Evolutionary conservation across 768 basidiomycete genomes (phyloP), one percentile per base, ranked within the genome.

Genomic region (Trametes maxima): DNA sequence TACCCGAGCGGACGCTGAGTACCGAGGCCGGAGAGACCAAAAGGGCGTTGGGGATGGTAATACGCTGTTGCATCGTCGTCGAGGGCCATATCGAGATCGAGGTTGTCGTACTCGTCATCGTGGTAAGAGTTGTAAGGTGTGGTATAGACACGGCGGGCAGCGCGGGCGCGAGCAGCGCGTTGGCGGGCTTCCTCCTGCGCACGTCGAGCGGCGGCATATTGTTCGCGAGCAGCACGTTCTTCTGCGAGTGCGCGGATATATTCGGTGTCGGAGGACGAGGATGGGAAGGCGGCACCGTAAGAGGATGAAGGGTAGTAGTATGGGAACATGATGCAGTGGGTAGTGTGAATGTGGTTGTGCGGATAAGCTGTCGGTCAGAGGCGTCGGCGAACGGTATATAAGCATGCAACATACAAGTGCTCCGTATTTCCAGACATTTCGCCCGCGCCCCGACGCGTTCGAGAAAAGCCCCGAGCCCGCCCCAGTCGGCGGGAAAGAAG

Each of bases 131-230:
- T 66, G 60, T 68, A 63, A 2, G 67, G 68, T 3, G 63, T 52
- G 16, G 54, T 61, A 60, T 63, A 69, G 22, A 65, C 67, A 22
- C 67, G 60, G 35, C 67, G 65, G 10, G 66, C 64, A 21, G 64
- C 64, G 55, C 71, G 68, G 19, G 71, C 69, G 24, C 70, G 70
- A 28, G 68, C 69, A 37, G 70, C 70, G 57, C 70, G 69, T 33
- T 61, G 50, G 28, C 69, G 68, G n/a, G 71, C 69, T 40, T 70
- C 69, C 52, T 69, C 68, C 56, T 72, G 68, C 1, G 68, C 66
- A 42, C 69, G 71, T 35, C 61, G 62, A 54, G 70, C 70, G 16
- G 68, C 68, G 24, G 60, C 65, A 45, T 69, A 69, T 37, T 69
- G 69, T 37, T 67, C 64, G 35, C 67, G 69, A 5, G 71, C 71